A percentile compares a stretch with the other conserved stretches of the same genome.
phyloP scores from a whole-genome alignment of 129 eudicot genomes.

The Sambucus nigra region DNA sequence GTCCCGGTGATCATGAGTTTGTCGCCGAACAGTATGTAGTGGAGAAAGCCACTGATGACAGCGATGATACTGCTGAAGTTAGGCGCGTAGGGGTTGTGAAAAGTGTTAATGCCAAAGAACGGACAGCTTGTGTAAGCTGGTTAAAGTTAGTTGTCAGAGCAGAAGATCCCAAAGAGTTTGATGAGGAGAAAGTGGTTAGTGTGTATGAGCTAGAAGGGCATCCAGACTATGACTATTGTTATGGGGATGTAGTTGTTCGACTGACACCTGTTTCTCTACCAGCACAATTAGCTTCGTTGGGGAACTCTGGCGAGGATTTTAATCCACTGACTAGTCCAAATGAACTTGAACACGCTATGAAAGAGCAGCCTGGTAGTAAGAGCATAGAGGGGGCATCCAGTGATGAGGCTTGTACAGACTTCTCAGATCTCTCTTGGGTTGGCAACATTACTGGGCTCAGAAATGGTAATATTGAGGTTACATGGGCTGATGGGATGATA shows the following conservation, averaged over 20 bases:
- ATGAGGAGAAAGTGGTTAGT: conserved; percentile 85
- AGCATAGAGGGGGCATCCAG: conserved; percentile 13
- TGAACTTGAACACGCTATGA: conserved; percentile 20
- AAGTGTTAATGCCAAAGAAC: conserved; percentile 93
- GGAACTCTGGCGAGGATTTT: conserved; percentile 16
- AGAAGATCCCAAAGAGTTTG: conserved; percentile 86
- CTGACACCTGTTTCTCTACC: conserved; percentile 46
- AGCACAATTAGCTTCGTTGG: conserved; percentile 21
- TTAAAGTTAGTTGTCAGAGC: conserved; percentile 68
- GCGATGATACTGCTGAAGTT: conserved; percentile 36
- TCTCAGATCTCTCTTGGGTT: conserved; percentile 95
- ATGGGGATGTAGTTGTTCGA: conserved; percentile 96
- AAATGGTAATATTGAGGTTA: conserved; percentile 93
- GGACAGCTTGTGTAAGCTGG: conserved; percentile 93
- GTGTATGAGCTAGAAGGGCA: conserved; percentile 98
- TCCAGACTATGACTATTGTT: conserved; percentile 96
- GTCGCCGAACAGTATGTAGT: conserved; percentile 93
- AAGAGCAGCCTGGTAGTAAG: conserved; percentile 2
- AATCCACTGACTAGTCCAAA: conserved; percentile 17
- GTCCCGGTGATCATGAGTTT: conserved; percentile 98
- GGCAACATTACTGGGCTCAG: conserved; percentile 95
- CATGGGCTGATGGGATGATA: conserved; percentile 99
- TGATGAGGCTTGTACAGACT: conserved; percentile 28
- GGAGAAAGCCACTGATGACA: conserved; percentile 70
- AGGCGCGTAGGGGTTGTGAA: conserved; percentile 89